These are phyloP conservation scores for Sphagnum tenellum DNA, from an alignment of 225 moss, liverwort and hornwort species.

Conservation along the genomic window DNA sequence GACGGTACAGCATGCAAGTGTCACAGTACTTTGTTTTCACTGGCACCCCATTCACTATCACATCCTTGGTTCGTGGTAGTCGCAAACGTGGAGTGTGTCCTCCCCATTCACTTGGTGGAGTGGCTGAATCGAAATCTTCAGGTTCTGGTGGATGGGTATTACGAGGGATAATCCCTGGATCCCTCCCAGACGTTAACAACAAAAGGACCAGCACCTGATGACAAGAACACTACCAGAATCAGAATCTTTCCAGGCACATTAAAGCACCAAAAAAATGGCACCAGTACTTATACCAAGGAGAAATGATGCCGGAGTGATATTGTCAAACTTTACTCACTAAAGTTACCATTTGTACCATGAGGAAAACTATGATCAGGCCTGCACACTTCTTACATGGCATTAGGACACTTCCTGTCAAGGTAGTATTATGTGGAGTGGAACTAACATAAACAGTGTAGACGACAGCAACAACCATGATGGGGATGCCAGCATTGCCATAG, in stretches of 20 bases:
- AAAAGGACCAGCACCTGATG: conserved; percentile 67
- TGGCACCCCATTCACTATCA: conserved; percentile 68
- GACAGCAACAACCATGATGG: conserved; percentile 46
- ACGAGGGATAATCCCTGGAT: conserved; percentile 92
- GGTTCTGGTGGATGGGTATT: conserved; percentile 88
- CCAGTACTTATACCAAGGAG: too few species aligned
- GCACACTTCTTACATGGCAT: too few species aligned
- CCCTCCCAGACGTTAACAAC: conserved; percentile 83
- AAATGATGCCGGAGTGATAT: too few species aligned
- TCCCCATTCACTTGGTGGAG: conserved; percentile 70
- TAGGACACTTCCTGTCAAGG: too few species aligned
- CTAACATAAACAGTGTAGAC: conserved; percentile 75
- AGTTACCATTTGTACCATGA: too few species aligned
- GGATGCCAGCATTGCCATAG: conserved; percentile 45
- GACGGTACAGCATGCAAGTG: conserved; percentile 98
- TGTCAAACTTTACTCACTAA: too few species aligned
- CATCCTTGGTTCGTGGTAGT: conserved; percentile 87
- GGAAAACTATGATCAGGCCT: too few species aligned
- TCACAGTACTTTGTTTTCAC: conserved; percentile 99
- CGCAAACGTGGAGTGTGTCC: conserved; percentile 73
- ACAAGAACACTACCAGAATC: neutral
- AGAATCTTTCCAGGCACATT: neutral
- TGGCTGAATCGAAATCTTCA: conserved; percentile 62
- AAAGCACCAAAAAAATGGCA: too few species aligned
- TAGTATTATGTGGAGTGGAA: neutral